Evolutionary conservation across 495 filamentous ascomycete species (phyloP).

Genomic region (Neurospora sp.): DNA sequence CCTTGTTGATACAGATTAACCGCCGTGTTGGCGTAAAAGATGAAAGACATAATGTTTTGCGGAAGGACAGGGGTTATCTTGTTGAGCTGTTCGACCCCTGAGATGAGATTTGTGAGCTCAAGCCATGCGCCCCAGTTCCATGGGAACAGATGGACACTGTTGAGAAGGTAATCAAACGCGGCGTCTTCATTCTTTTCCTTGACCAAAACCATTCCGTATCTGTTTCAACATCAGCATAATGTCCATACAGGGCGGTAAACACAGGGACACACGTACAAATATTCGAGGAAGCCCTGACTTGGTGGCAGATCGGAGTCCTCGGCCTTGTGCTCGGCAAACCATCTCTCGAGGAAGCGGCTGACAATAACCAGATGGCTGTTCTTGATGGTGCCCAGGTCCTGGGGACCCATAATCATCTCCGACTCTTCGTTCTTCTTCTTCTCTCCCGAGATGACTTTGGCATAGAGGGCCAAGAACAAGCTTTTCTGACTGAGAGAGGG

Average conservation of each 20-base stretch:
- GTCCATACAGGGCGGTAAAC: neutral
- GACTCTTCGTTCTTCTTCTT: slow-evolving; percentile 93
- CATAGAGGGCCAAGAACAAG: slow-evolving; percentile 86
- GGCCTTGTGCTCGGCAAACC: slow-evolving; percentile 54
- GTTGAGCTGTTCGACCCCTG: slow-evolving; percentile 58
- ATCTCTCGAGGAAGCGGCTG: slow-evolving; percentile 62
- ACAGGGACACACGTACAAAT: slow-evolving; percentile 40
- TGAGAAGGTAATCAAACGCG: slow-evolving; percentile 71
- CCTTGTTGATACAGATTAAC: slow-evolving; percentile 86
- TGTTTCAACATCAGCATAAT: slow-evolving; percentile 3
- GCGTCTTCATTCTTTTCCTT: slow-evolving; percentile 82
- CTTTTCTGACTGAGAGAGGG: slow-evolving; percentile 69
- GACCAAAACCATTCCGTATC: slow-evolving; percentile 76
- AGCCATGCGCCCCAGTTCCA: slow-evolving; percentile 98
- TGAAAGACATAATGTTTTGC: slow-evolving; percentile 81
- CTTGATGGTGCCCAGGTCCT: slow-evolving; percentile 69
- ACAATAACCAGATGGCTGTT: slow-evolving; percentile 77
- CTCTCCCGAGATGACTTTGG: slow-evolving; percentile 86
- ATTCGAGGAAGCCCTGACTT: slow-evolving; percentile 91
- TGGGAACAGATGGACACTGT: slow-evolving; percentile 74
- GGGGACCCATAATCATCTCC: slow-evolving; percentile 93
- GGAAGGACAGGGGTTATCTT: slow-evolving; percentile 53
- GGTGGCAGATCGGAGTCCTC: slow-evolving; percentile 47
- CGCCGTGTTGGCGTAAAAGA: slow-evolving; percentile 83
- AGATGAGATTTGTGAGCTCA: slow-evolving; percentile 70